Base-by-base conservation (phyloP, 768 basidiomycete species). In the Suillus cothurnatus region DNA sequence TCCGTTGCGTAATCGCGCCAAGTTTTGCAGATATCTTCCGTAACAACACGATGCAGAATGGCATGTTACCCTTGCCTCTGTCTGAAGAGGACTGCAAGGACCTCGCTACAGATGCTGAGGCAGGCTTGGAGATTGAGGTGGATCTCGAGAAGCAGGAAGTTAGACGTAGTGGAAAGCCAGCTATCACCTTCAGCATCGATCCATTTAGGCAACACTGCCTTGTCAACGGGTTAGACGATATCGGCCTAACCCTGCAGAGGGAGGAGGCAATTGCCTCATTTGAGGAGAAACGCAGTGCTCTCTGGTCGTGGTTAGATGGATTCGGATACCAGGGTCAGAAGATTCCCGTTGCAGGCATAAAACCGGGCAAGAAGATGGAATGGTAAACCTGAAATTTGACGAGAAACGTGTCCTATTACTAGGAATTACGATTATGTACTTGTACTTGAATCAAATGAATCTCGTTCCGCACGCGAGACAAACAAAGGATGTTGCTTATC, bases 231-330 rank as follows among this genome's bases (percentile, higher is more conserved):
- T 80, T 99, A 69, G 97, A 99, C 76, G 97, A 98, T 73, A 97
- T 99, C 68, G 95, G 91, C 50, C 81, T 99, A 77, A 99, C 97
- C 52, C 81, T 99, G 82, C 89, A 93, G 76, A 89, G 88, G 74
- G 88, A 82, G 38, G 80, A 80, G 12, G 76, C 83, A n/a, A 97
- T 99, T 68, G 81, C 84, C 66, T 70, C 76, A 50, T 99, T 98
- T 71, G 97, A 99, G 84, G 73, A 84, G 72, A 85, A 85, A 71
- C 79, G 97, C 69, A 91, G 88, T 32, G 80, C 86, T 72, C 75
- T 81, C 64, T 99, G 95, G 95, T 93, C 97, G 6, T 99, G 97
- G 97, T 79, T 98, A 75, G 94, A 99, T 73, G 97, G 97, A 41
- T 92, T 97, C 67, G 95, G 95, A 32, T 97, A 95, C 79, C 84